phyloP scores from a whole-genome alignment of 176 grass and related monocot species.

The Paspalum notatum region DNA sequence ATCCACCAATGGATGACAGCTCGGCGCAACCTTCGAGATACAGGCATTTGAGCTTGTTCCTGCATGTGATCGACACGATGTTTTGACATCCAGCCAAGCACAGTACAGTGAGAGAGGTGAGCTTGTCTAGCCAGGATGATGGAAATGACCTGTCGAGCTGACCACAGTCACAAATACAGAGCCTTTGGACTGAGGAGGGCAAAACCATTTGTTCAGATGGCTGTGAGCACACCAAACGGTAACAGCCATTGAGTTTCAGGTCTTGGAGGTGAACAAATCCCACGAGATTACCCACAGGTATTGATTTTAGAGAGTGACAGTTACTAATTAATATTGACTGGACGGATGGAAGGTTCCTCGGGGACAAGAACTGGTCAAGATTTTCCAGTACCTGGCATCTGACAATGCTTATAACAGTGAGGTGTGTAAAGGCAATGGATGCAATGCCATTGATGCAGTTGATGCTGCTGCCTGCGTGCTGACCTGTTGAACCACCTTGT shows the following conservation, averaged over 20 bases:
- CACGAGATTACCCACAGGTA: not conserved
- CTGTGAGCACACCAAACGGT: not conserved
- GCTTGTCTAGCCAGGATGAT: not conserved
- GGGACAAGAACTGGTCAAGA: not conserved
- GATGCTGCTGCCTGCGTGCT: not conserved
- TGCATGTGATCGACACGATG: not conserved
- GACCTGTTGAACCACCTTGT: not conserved
- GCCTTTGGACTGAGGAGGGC: not conserved
- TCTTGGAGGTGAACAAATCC: not conserved
- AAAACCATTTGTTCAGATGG: not conserved
- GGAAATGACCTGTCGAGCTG: not conserved
- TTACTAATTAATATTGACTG: not conserved
- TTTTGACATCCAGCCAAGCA: not conserved
- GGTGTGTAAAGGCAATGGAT: not conserved
- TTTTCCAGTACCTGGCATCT: not conserved
- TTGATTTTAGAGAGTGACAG: not conserved
- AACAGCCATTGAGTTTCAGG: not conserved
- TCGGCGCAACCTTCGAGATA: fast-evolving
- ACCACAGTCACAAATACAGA: fast-evolving
- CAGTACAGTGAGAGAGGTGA: not conserved
- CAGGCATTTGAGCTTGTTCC: not conserved
- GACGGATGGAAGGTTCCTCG: not conserved
- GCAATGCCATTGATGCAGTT: not conserved
- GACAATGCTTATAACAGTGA: not conserved
- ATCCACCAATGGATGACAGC: too few species aligned